These are phyloP conservation scores for Nadsonia fulvescens DNA, from an alignment of 805 yeast genomes.

Conservation along the genomic window DNA sequence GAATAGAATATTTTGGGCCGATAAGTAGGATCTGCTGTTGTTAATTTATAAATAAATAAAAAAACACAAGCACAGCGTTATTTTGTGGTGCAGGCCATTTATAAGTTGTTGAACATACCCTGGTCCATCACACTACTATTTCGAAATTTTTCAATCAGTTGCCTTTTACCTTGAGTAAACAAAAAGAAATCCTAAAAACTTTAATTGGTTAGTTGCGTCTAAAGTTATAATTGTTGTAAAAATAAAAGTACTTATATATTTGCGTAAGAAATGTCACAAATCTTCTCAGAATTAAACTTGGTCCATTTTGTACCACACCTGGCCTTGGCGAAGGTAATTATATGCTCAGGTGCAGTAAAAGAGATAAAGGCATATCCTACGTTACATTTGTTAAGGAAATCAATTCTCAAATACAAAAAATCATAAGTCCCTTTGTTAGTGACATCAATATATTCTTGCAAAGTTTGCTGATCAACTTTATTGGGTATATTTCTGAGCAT, in stretches of 20 bases:
- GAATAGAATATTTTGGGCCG: slow-evolving; percentile 31
- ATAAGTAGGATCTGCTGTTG: slow-evolving; percentile 22
- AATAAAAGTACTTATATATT: slow-evolving; percentile 18
- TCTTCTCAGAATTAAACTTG: slow-evolving; percentile 29
- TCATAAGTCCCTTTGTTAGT: slow-evolving; percentile 24
- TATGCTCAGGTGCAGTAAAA: slow-evolving; percentile 26
- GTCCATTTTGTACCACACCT: slow-evolving; percentile 32
- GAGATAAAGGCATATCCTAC: slow-evolving; percentile 40
- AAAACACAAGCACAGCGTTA: too few relatives aligned
- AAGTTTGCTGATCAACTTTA: slow-evolving; percentile 27
- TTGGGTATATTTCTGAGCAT: slow-evolving; percentile 40
- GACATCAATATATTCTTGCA: slow-evolving; percentile 28
- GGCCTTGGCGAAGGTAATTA: slow-evolving; percentile 26
- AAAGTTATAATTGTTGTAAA: not conserved
- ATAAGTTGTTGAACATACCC: too few relatives aligned
- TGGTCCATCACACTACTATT: slow-evolving; percentile 32
- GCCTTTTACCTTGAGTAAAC: slow-evolving; percentile 25
- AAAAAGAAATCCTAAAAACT: slow-evolving; percentile 1
- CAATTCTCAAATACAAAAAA: slow-evolving; percentile 30
- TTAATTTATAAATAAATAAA: slow-evolving; percentile 2
- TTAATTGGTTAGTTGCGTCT: slow-evolving; percentile 2
- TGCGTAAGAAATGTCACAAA: slow-evolving; percentile 34
- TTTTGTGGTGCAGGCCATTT: too few relatives aligned
- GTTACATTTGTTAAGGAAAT: slow-evolving; percentile 31
- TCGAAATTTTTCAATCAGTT: slow-evolving; percentile 29